Evolutionary conservation across 164 flowering plant species (phyloP).

Genomic region (Stephania cephalantha): DNA sequence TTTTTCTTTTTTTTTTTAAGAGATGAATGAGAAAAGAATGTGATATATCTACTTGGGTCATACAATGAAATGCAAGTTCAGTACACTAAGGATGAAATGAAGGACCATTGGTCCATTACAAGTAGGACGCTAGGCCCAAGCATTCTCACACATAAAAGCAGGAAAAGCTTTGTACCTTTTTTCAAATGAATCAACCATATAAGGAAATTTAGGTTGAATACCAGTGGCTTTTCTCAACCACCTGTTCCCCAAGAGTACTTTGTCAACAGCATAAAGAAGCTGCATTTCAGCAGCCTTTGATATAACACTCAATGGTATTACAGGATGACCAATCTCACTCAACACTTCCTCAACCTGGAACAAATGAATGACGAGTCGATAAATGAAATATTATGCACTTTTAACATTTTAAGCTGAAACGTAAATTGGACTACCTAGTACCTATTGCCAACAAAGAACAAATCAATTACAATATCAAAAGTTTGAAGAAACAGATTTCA

Average conservation of each 20-base stretch:
- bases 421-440: not conserved
- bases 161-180: slow-evolving; percentile 44
- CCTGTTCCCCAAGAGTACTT: slow-evolving; percentile 75
- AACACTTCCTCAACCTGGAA: slow-evolving; percentile 75
- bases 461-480: not conserved
- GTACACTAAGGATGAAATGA: not conserved
- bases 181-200: slow-evolving; percentile 87
- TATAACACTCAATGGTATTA: slow-evolving; percentile 74
- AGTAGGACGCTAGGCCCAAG: not conserved
- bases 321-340: slow-evolving; percentile 78
- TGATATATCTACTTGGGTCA: not conserved
- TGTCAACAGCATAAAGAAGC: slow-evolving; percentile 74
- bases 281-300: slow-evolving; percentile 89
- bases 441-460: not conserved
- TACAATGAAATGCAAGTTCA: not conserved
- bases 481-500: not conserved
- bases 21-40: not conserved
- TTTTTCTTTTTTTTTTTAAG: not conserved
- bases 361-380: slow-evolving; percentile 5
- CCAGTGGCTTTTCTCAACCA: slow-evolving; percentile 92
- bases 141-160: not conserved
- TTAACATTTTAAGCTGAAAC: not conserved
- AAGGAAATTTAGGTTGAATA: slow-evolving; percentile 93
- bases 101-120: not conserved
- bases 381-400: not conserved